Percentiles rank a stretch among this genome's conserved stretches.
These are phyloP conservation scores for Sclerotinia trifoliorum DNA, from an alignment of 2,329 filamentous ascomycete species.

Conservation along the genomic window DNA sequence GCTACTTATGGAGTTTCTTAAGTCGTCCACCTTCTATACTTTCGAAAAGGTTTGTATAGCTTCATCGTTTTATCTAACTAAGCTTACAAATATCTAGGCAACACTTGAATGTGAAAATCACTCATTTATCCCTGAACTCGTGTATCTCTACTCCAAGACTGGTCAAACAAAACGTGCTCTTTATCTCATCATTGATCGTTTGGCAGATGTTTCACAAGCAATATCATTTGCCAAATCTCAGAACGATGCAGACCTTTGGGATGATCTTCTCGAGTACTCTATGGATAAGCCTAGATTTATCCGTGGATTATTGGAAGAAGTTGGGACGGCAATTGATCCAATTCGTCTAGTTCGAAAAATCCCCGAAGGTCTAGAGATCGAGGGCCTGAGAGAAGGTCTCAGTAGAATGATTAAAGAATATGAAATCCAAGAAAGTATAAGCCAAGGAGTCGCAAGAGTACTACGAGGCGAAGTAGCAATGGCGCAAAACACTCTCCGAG, in stretches of 20 bases:
- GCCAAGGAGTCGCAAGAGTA: constrained; percentile 82
- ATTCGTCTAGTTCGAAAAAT: constrained; percentile 88
- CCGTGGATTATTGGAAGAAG: constrained; percentile 84
- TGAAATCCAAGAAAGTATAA: constrained; percentile 92
- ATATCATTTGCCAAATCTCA: constrained; percentile 95
- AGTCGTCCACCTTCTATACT: constrained; percentile 80
- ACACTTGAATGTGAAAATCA: constrained; percentile 75
- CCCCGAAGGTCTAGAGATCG: constrained; percentile 88
- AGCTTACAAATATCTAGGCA: constrained; percentile 47
- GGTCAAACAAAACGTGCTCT: constrained; percentile 90
- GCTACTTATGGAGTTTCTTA: constrained; percentile 83
- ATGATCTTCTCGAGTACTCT: constrained; percentile 88
- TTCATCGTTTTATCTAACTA: background rate
- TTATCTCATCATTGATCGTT: constrained; percentile 88
- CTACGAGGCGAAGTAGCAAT: constrained; percentile 81
- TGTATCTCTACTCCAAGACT: constrained; percentile 92
- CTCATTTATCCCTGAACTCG: constrained; percentile 87
- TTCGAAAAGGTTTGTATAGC: constrained; percentile 63
- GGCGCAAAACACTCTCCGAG: constrained; percentile 77
- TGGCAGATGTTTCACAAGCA: constrained; percentile 86
- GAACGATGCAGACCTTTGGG: constrained; percentile 89
- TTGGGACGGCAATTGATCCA: constrained; percentile 89
- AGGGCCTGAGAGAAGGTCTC: constrained; percentile 83
- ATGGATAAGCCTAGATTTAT: constrained; percentile 99
- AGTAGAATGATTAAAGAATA: constrained; percentile 92